Conservation (phyloP, 2,329 filamentous ascomycete species). For the Graphilbum sp. region DNA sequence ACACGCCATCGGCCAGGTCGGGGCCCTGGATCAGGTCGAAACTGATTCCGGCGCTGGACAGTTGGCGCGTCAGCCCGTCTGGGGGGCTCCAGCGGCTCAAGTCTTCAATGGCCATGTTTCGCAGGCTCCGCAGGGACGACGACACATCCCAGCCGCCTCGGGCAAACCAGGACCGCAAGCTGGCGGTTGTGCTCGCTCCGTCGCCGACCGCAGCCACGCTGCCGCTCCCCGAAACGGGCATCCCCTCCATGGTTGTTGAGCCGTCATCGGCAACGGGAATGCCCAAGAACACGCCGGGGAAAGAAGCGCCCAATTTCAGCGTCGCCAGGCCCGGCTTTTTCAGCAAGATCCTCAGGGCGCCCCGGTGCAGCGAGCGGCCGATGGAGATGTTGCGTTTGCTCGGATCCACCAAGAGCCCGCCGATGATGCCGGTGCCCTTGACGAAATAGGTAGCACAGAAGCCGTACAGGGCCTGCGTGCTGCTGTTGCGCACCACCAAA, state of each 20-base stretch:
- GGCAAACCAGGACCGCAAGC: slow-evolving; percentile 63
- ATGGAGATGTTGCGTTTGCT: slow-evolving; percentile 75
- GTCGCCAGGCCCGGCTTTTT: slow-evolving; percentile 59
- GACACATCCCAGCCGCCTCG: slow-evolving; percentile 67
- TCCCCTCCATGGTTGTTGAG: slow-evolving; percentile 1
- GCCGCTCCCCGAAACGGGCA: no score
- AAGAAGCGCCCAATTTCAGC: slow-evolving; percentile 64
- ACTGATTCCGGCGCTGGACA: slow-evolving; percentile 55
- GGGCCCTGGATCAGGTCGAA: slow-evolving; percentile 74
- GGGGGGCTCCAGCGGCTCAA: slow-evolving; percentile 59
- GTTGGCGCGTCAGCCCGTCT: slow-evolving; percentile 56
- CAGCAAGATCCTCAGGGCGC: slow-evolving; percentile 58
- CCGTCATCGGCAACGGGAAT: slow-evolving; percentile 45
- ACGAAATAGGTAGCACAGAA: slow-evolving; percentile 84
- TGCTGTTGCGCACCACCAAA: slow-evolving; percentile 87
- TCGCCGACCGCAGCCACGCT: not conserved
- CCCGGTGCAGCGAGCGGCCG: slow-evolving; percentile 73
- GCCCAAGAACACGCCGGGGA: slow-evolving; percentile 76
- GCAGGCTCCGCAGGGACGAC: slow-evolving; percentile 36
- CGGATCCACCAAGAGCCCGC: slow-evolving; percentile 80
- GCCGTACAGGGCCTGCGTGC: slow-evolving; percentile 76
- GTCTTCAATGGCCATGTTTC: slow-evolving; percentile 58
- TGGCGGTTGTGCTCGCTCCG: slow-evolving; percentile 11
- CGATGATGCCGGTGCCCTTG: slow-evolving; percentile 57
- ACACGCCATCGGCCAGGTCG: slow-evolving; percentile 57